phyloP scores from a whole-genome alignment of 148 eudicot species.

The Suaeda aralocaspica region DNA sequence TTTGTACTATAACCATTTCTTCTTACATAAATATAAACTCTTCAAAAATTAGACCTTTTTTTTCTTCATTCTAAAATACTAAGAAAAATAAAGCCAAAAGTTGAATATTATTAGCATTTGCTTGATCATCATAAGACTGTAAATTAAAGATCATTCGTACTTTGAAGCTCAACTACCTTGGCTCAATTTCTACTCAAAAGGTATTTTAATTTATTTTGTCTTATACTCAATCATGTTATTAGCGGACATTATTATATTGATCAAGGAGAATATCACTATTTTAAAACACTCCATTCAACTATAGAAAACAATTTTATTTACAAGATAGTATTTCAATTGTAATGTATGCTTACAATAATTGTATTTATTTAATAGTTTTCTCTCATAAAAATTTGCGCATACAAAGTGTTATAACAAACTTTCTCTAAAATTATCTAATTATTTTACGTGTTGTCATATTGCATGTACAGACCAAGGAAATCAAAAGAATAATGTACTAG shows the following conservation, averaged over 20 bases:
- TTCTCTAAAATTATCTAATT: neutral
- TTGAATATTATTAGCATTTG: neutral
- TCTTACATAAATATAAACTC: neutral
- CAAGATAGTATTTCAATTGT: no score
- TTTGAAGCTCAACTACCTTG: neutral
- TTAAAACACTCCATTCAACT: no score
- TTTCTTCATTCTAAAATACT: neutral
- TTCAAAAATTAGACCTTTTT: neutral
- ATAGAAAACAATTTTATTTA: no score
- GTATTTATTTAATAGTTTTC: no score
- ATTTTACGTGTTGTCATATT: neutral
- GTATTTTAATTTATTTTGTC: no score
- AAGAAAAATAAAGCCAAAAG: neutral
- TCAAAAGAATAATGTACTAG: slow-evolving; percentile 48
- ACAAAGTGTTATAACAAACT: neutral
- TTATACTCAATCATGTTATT: neutral
- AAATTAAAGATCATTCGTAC: neutral
- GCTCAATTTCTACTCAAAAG: slow-evolving; percentile 8
- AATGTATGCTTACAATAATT: no score
- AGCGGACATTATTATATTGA: no score
- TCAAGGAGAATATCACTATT: no score
- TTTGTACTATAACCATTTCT: slow-evolving; percentile 10
- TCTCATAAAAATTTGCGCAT: no score
- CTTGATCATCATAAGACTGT: neutral
- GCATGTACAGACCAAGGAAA: slow-evolving; percentile 14